Conservation (phyloP, 2,329 filamentous ascomycete species). For the Fonsecaea erecta region DNA sequence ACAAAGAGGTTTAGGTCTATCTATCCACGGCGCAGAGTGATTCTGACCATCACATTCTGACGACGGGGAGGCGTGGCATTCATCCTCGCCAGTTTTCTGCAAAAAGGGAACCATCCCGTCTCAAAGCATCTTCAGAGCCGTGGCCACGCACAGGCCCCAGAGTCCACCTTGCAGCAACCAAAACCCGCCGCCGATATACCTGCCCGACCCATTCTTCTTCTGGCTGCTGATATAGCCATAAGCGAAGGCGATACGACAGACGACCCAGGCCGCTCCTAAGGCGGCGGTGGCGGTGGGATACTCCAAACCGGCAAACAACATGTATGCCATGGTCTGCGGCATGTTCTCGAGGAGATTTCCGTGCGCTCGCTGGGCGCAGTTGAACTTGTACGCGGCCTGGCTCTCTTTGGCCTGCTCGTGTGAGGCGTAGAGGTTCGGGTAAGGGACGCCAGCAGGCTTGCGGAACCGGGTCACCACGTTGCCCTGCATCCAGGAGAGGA, state of each 20-base stretch:
- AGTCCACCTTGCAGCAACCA: conserved; percentile 49
- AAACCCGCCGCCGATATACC: conserved; percentile 44
- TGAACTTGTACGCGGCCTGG: conserved; percentile 54
- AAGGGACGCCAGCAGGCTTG: conserved; percentile 58
- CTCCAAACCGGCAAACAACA: conserved; percentile 60
- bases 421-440: conserved; percentile 65
- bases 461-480: conserved; percentile 52
- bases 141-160: conserved; percentile 38
- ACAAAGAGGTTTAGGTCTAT: too few species aligned
- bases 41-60: too few species aligned
- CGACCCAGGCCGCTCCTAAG: conserved; percentile 57
- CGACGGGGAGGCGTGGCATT: too few species aligned
- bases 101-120: not conserved
- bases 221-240: conserved; percentile 49
- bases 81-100: too few species aligned
- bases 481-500: conserved; percentile 60
- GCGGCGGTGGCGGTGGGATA: conserved; percentile 56
- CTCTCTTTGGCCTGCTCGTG: conserved; percentile 57
- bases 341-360: conserved; percentile 66
- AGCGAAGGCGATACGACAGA: conserved; percentile 56
- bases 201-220: conserved; percentile 43
- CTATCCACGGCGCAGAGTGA: too few species aligned
- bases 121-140: conserved; percentile 33
- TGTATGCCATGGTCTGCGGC: conserved; percentile 54
- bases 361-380: conserved; percentile 62